Percentiles rank a stretch among this genome's conserved stretches.
Conservation (phyloP, 192 early-diverging fungal species). For the Coemansia sp. region DNA sequence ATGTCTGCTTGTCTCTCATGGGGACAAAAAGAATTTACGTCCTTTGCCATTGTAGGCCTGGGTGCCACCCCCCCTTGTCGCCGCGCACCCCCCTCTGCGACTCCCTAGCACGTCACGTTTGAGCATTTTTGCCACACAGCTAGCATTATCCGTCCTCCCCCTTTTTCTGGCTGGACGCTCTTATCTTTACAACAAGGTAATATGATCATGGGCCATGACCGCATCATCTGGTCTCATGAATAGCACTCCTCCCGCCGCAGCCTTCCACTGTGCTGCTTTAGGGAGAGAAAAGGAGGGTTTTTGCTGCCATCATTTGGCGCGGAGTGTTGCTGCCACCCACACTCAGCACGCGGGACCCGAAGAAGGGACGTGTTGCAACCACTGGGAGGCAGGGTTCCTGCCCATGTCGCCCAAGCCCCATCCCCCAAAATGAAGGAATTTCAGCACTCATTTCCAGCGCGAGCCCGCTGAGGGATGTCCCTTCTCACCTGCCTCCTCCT, state of each 20-base stretch:
- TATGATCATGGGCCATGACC: conserved; percentile 10
- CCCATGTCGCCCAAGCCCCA: not conserved
- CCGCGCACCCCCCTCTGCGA: not conserved
- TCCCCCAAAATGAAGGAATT: not conserved
- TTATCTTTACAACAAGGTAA: not conserved
- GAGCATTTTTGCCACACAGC: not conserved
- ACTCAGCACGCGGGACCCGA: not conserved
- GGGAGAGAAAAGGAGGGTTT: not conserved
- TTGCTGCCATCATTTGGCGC: not conserved
- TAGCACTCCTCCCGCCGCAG: not conserved
- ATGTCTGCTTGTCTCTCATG: conserved; percentile 2
- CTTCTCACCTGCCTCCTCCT: not conserved
- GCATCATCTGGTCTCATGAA: conserved; percentile 6
- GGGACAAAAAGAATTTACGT: conserved; percentile 3
- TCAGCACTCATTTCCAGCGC: not conserved
- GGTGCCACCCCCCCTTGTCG: not conserved
- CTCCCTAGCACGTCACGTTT: conserved; percentile 7
- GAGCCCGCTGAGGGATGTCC: not conserved
- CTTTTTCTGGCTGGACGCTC: not conserved
- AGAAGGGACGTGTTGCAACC: not conserved
- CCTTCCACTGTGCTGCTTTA: not conserved
- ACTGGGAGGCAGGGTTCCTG: not conserved
- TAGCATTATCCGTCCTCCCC: not conserved
- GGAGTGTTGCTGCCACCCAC: not conserved
- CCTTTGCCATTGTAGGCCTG: not conserved